Evolutionary conservation across 2,329 filamentous ascomycete genomes (phyloP).

Genomic region (Aureobasidium namibiae): DNA sequence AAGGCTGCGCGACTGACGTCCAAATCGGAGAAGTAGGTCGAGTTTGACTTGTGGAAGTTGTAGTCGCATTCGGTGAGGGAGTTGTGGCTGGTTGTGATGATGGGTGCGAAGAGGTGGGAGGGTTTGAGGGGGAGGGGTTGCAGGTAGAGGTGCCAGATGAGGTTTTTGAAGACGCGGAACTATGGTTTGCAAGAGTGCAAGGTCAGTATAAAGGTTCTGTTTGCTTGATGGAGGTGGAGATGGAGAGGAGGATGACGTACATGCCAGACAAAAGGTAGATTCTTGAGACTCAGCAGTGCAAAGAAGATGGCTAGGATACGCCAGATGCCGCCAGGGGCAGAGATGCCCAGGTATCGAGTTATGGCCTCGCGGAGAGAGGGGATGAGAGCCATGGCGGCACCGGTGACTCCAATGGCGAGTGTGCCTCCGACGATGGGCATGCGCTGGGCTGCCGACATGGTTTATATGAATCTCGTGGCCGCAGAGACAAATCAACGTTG

Average conservation of each 20-base stretch:
- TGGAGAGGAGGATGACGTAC: conserved; percentile 29
- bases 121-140: conserved; percentile 38
- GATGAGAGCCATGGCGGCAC: conserved; percentile 19
- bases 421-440: conserved; percentile 23
- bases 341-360: conserved; percentile 17
- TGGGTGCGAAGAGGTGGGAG: conserved; percentile 63
- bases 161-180: conserved; percentile 38
- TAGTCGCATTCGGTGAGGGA: conserved; percentile 75
- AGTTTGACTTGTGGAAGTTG: conserved; percentile 76
- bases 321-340: conserved; percentile 22
- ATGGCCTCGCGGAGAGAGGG: conserved; percentile 23
- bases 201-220: too few species aligned
- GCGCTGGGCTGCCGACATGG: conserved; percentile 26
- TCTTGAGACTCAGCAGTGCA: conserved; percentile 62
- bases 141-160: conserved; percentile 40
- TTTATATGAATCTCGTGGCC: too few species aligned
- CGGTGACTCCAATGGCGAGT: conserved; percentile 19
- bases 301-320: conserved; percentile 40
- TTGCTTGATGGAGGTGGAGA: too few species aligned
- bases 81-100: conserved; percentile 58
- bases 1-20: conserved; percentile 77
- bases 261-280: conserved; percentile 67
- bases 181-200: too few species aligned
- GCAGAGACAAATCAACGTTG: background rate
- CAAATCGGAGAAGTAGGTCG: conserved; percentile 80